Percentiles rank a stretch among this genome's conserved stretches.
phyloP scores from a whole-genome alignment of 257 asterid genomes.

The Henckelia pumila region DNA sequence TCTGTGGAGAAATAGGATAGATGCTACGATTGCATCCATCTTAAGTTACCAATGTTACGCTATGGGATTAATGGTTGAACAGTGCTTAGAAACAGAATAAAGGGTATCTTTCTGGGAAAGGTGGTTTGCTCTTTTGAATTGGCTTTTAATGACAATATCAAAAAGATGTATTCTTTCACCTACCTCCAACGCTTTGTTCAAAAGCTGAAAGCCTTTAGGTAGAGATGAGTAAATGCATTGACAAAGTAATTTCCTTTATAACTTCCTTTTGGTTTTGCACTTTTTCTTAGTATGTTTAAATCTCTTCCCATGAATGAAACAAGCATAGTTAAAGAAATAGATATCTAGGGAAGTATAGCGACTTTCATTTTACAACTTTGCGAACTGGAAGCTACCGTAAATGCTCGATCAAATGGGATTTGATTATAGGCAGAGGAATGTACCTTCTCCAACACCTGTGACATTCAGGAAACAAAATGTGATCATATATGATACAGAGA shows the following conservation, averaged over 20 bases:
- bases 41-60: too few species aligned
- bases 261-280: not conserved
- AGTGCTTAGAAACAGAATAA: not conserved
- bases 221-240: slow-evolving; percentile 36
- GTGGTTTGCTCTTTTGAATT: slow-evolving; percentile 25
- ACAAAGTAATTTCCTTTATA: not conserved
- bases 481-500: not conserved
- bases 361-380: too few species aligned
- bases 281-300: not conserved
- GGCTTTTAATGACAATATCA: slow-evolving; percentile 36
- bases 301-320: not conserved
- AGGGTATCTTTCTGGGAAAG: slow-evolving; percentile 8
- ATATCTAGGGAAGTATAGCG: not conserved
- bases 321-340: not conserved
- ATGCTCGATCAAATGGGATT: not conserved
- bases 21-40: too few species aligned
- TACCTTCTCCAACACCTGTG: not conserved
- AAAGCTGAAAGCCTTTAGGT: slow-evolving; percentile 38
- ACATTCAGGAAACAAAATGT: not conserved
- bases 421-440: not conserved
- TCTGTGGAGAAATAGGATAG: too few species aligned
- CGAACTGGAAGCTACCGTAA: not conserved
- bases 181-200: slow-evolving; percentile 37
- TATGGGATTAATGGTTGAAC: not conserved
- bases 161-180: slow-evolving; percentile 37